Evolutionary conservation across 2,329 filamentous ascomycete species (phyloP), one percentile per base, ranked within the genome.

Genomic region (Diplodia intermedia): DNA sequence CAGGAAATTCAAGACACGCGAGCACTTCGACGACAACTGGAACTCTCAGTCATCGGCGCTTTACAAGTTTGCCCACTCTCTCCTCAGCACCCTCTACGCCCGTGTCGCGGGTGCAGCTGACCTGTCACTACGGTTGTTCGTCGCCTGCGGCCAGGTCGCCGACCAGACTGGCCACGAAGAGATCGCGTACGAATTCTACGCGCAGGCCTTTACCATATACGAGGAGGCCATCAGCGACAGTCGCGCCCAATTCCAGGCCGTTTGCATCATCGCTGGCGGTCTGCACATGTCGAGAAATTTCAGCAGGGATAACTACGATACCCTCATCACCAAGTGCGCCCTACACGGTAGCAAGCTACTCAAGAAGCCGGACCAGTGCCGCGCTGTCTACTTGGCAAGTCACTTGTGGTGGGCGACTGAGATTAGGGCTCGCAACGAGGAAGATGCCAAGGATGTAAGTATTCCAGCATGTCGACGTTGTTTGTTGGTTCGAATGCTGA

Each of bases 361-460:
- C 73, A 94, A 97, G 81, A 99, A 99, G 82, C 96, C 95, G 1
- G 95, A 99, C 78, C 95, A 99, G 81, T 99, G 95, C 78, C 89
- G 95, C 29, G 95, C 95, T 0, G 95, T 99, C 12, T 99, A 98
- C 76, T 83, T 99, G 72, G 95, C 95, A 3, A 97, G 94, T 78
- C 95, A 99, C 79, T 82, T 99, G 65, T 99, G 95, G 95, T 99
- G 95, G 95, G 92, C 93, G 0, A 94, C 93, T 14, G 94, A 97
- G 55, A 91, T 93, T 69, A 84, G 88, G 1, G 87, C 88, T 20
- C 89, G 90, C 72, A 88, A 87, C 12, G 94, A 97, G 76, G 89
- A 93, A 55, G 93, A 97, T 70, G 86, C 92, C 43, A 91, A 91
- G 69, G 88, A 89, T 75, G 91, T 94, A 82, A 84, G 89, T 84